These are phyloP conservation scores for Leishmania braziliensis DNA, from an alignment of 208 protist species.

Conservation along the genomic window DNA sequence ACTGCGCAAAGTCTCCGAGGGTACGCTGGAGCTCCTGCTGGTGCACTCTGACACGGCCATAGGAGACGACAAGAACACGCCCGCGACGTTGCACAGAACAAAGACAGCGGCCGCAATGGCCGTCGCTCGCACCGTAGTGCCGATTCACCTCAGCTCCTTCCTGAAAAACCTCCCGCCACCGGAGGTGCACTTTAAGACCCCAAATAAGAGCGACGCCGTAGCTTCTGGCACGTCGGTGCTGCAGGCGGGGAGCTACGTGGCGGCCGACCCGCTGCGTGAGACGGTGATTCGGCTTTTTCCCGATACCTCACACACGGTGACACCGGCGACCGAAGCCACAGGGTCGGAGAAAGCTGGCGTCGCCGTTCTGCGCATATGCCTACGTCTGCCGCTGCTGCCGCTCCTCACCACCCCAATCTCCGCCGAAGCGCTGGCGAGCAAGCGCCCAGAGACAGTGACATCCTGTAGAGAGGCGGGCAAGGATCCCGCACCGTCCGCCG, in stretches of 20 bases:
- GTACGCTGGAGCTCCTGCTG: conserved; percentile 23
- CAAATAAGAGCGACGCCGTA: neutral
- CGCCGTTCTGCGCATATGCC: conserved; percentile 18
- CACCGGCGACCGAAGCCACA: neutral
- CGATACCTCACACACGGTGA: neutral
- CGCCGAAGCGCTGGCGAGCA: conserved; percentile 3
- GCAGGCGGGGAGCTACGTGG: conserved; percentile 5
- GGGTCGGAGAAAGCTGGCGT: conserved; percentile 2
- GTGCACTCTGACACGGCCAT: conserved; percentile 11
- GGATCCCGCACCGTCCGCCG: conserved; percentile 2
- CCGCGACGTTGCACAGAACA: neutral
- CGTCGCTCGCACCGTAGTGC: conserved; percentile 32
- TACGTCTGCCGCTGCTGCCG: conserved; percentile 58
- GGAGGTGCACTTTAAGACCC: conserved; percentile 8
- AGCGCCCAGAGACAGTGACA: neutral
- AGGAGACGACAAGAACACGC: neutral
- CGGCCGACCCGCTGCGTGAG: conserved; percentile 28
- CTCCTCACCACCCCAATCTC: conserved; percentile 46
- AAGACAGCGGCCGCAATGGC: neutral
- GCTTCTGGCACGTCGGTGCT: conserved; percentile 9
- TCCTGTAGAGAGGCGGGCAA: neutral
- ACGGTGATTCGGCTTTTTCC: conserved; percentile 24
- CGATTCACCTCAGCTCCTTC: conserved; percentile 23
- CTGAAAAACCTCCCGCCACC: conserved; percentile 22
- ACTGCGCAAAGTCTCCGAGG: conserved; percentile 11